These are phyloP conservation scores for Pseudonectria foliicola DNA, from an alignment of 2,329 filamentous ascomycete genomes.

Conservation along the genomic window DNA sequence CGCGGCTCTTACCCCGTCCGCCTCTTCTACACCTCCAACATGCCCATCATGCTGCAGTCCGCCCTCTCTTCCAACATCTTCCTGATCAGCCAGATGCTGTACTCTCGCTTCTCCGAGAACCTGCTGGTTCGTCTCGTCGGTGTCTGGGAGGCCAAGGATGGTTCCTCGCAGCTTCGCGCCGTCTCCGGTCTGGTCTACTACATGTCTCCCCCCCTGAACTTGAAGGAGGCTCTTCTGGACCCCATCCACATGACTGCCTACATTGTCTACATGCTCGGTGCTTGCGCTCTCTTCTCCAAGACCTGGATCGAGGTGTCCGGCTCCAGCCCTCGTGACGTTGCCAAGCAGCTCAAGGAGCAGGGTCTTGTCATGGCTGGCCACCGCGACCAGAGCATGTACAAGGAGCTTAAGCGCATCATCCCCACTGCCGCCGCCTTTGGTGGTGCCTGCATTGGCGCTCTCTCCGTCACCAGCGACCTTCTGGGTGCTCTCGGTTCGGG, in stretches of 20 bases:
- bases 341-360: conserved; percentile 99
- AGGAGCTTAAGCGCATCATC: conserved; percentile 98
- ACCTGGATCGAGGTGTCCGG: conserved; percentile 99
- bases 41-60: conserved; percentile 99
- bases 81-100: conserved; percentile 98
- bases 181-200: conserved; percentile 95
- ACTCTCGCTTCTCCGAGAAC: conserved; percentile 98
- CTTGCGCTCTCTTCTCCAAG: conserved; percentile 98
- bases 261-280: conserved; percentile 94
- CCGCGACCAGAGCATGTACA: conserved; percentile 99
- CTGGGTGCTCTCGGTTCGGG: conserved; percentile 93
- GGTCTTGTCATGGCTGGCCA: conserved; percentile 99
- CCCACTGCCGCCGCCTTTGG: conserved; percentile 97
- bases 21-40: conserved; percentile 99
- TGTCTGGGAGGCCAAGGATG: conserved; percentile 97
- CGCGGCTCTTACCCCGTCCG: conserved; percentile 97
- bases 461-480: conserved; percentile 92
- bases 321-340: conserved; percentile 93
- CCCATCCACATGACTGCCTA: conserved; percentile 95
- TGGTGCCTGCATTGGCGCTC: conserved; percentile 95
- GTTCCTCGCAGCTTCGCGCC: conserved; percentile 90
- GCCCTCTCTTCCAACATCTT: conserved; percentile 98
- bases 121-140: conserved; percentile 94
- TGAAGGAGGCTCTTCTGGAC: conserved; percentile 93
- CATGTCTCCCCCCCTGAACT: conserved; percentile 97